phyloP scores from a whole-genome alignment of 768 basidiomycete genomes.

The Russula olivacea region DNA sequence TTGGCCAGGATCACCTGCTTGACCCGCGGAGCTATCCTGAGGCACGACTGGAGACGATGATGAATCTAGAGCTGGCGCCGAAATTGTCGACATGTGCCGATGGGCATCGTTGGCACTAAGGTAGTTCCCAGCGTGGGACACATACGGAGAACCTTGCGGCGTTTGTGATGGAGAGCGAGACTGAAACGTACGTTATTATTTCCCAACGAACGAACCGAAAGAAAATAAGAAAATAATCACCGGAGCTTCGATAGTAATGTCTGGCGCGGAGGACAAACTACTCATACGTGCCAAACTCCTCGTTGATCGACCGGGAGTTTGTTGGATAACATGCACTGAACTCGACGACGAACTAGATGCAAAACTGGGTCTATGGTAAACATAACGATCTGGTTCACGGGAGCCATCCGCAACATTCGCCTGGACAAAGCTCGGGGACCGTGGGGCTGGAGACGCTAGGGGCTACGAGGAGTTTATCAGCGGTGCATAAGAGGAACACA shows the following conservation, averaged over 20 bases:
- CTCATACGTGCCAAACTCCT: constrained; percentile 17
- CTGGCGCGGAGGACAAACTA: constrained; percentile 18
- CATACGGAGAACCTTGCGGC: constrained; percentile 19
- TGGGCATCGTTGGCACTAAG: constrained; percentile 23
- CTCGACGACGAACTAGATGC: constrained; percentile 18
- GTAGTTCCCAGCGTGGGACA: not conserved
- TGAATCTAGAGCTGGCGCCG: constrained; percentile 3
- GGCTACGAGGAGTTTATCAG: constrained; percentile 3
- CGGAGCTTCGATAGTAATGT: constrained; percentile 18
- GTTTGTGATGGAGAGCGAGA: constrained; percentile 25
- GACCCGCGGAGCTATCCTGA: not conserved
- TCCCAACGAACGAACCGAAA: not conserved
- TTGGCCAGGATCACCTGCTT: constrained; percentile 1
- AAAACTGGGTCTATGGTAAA: constrained; percentile 22
- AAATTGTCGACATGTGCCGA: constrained; percentile 4
- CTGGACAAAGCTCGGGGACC: constrained; percentile 7
- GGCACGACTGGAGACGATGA: constrained; percentile 2
- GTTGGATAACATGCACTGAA: constrained; percentile 1
- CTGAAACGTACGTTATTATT: constrained; percentile 2
- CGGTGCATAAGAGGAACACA: not conserved
- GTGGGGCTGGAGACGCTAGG: not conserved
- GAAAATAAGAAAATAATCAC: constrained; percentile 6
- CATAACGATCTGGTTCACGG: constrained; percentile 1
- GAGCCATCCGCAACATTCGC: not conserved
- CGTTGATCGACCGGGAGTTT: constrained; percentile 14